phyloP scores from a whole-genome alignment of 257 asterid species.

The Solanum virginianum region DNA sequence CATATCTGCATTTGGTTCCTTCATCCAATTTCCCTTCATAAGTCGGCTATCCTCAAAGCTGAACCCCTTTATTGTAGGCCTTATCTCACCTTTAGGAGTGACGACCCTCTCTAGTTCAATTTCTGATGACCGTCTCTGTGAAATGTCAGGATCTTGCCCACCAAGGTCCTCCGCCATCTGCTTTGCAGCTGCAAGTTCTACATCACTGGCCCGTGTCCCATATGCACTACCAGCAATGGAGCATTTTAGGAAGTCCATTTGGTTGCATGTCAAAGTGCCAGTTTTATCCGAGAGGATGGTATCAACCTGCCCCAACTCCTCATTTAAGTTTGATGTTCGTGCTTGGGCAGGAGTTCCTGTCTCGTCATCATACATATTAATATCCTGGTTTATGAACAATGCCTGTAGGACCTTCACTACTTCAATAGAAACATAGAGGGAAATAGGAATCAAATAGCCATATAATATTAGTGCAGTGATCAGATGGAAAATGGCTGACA shows the following conservation, averaged over 20 bases:
- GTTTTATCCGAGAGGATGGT: constrained; percentile 93
- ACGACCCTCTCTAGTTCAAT: constrained; percentile 60
- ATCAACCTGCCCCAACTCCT: constrained; percentile 89
- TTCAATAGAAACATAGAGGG: constrained; percentile 91
- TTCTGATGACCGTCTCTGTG: constrained; percentile 34
- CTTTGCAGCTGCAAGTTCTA: constrained; percentile 87
- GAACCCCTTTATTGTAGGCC: constrained; percentile 62
- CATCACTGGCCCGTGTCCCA: constrained; percentile 76
- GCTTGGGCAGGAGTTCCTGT: constrained; percentile 94
- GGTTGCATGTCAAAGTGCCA: constrained; percentile 93
- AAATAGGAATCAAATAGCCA: constrained; percentile 90
- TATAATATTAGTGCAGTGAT: constrained; percentile 87
- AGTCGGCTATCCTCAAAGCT: constrained; percentile 80
- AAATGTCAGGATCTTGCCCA: constrained; percentile 32
- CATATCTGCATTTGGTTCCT: constrained; percentile 50
- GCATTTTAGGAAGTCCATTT: constrained; percentile 94
- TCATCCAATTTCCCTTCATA: constrained; percentile 72
- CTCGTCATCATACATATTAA: constrained; percentile 85
- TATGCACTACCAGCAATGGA: constrained; percentile 80
- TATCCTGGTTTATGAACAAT: constrained; percentile 68
- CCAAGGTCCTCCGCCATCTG: constrained; percentile 79
- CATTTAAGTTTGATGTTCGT: constrained; percentile 85
- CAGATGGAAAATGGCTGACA: constrained; percentile 68
- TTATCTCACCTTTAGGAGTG: constrained; percentile 46
- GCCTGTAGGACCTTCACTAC: constrained; percentile 94